phyloP scores from a whole-genome alignment of 768 basidiomycete genomes.

The Suillus sp. region DNA sequence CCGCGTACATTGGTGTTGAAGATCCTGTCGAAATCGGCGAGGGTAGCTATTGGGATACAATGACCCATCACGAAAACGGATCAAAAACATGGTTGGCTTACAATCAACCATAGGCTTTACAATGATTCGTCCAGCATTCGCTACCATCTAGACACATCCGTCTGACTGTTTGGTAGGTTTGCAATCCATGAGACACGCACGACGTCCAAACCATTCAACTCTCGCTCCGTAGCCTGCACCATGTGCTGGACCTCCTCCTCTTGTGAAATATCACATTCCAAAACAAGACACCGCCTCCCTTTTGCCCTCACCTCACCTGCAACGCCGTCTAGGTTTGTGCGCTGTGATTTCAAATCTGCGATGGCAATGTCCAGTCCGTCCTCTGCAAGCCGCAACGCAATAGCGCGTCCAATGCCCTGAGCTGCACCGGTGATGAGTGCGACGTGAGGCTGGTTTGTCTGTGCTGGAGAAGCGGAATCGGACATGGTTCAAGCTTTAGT shows the following conservation, averaged over 20 bases:
- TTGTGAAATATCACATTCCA: slow-evolving; percentile 38
- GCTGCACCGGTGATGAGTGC: slow-evolving; percentile 47
- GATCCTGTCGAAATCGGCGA: slow-evolving; percentile 33
- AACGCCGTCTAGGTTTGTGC: slow-evolving; percentile 24
- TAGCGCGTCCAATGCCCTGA: slow-evolving; percentile 50
- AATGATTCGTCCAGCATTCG: slow-evolving; percentile 7
- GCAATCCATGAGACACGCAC: slow-evolving; percentile 27
- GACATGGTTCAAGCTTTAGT: neutral
- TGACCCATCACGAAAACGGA: neutral
- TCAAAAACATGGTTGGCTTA: neutral
- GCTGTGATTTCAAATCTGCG: slow-evolving; percentile 37
- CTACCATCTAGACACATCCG: slow-evolving; percentile 4
- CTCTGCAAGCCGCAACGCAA: slow-evolving; percentile 45
- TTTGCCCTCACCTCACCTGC: slow-evolving; percentile 25
- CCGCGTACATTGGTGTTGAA: slow-evolving; percentile 41
- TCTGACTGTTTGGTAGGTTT: neutral
- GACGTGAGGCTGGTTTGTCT: slow-evolving; percentile 22
- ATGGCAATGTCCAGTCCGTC: slow-evolving; percentile 50
- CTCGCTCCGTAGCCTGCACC: slow-evolving; percentile 32
- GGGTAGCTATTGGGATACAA: slow-evolving; percentile 26
- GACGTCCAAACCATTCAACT: slow-evolving; percentile 45
- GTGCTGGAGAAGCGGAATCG: neutral
- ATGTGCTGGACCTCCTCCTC: slow-evolving; percentile 41
- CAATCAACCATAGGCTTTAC: slow-evolving; percentile 5
- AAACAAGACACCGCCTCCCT: slow-evolving; percentile 19